These are phyloP conservation scores for Candida palmyrensis DNA, from an alignment of 805 yeast species.

Conservation along the genomic window DNA sequence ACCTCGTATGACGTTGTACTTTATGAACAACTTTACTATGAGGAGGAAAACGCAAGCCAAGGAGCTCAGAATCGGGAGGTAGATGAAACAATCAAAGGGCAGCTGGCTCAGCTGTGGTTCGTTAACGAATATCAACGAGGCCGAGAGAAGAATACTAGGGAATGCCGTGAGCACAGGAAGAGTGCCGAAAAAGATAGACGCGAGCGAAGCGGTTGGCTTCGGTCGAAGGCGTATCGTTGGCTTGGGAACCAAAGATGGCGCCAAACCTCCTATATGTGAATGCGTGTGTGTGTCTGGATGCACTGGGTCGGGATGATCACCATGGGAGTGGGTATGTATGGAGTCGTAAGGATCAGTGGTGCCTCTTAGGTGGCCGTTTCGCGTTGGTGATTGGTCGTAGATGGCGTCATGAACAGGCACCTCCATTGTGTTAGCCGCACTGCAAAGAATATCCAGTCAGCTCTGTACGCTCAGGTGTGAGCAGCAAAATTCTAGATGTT, in stretches of 20 bases:
- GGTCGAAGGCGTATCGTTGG: conserved; percentile 1
- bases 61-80: conserved; percentile 14
- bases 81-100: no score
- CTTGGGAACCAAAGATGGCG: no score
- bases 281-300: conserved; percentile 6
- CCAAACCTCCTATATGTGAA: no score
- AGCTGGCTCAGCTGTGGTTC: no score
- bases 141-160: conserved; percentile 24
- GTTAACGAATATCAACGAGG: conserved; percentile 14
- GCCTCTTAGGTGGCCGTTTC: conserved; percentile 1
- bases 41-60: conserved; percentile 17
- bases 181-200: conserved; percentile 15
- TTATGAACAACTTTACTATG: conserved; percentile 11
- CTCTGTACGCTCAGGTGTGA: no score
- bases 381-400: conserved; percentile 4
- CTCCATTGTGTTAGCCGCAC: conserved; percentile 1
- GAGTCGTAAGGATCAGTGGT: conserved; percentile 1
- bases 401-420: conserved; percentile 1
- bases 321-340: conserved; percentile 3
- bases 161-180: conserved; percentile 30
- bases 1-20: conserved; percentile 10
- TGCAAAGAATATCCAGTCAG: no score
- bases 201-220: background rate
- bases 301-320: conserved; percentile 3
- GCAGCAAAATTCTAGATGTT: no score